Evolutionary conservation across 495 filamentous ascomycete species (phyloP).

Genomic region (Rusavskia elegans): DNA sequence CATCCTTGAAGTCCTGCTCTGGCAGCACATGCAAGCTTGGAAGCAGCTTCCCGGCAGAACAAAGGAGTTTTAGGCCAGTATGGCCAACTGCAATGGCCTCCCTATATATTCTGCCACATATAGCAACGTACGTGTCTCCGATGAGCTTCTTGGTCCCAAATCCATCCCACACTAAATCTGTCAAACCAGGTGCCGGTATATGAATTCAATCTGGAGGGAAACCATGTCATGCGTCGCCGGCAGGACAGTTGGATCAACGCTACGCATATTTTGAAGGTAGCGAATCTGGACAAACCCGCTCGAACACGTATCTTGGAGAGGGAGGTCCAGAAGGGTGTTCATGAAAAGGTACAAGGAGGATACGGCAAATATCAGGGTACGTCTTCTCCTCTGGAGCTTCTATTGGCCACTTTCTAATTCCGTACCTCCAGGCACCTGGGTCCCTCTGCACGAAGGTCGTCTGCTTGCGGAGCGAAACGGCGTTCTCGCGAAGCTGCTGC

Average conservation of each 20-base stretch:
- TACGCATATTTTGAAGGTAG: slow-evolving; percentile 86
- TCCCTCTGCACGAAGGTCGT: slow-evolving; percentile 69
- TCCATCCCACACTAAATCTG: background rate
- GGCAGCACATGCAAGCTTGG: background rate
- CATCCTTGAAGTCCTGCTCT: background rate
- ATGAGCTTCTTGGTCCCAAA: background rate
- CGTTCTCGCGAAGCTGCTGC: slow-evolving; percentile 60
- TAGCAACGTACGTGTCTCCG: slow-evolving; percentile 55
- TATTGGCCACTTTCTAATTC: background rate
- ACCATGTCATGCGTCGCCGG: slow-evolving; percentile 81
- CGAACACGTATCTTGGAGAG: slow-evolving; percentile 88
- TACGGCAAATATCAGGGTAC: slow-evolving; percentile 97
- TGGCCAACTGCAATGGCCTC: slow-evolving; percentile 13
- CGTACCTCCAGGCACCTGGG: slow-evolving; percentile 64
- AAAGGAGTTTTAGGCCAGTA: background rate
- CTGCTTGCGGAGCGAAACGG: slow-evolving; percentile 72
- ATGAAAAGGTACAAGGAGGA: slow-evolving; percentile 95
- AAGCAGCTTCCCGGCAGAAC: background rate
- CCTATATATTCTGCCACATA: slow-evolving; percentile 79
- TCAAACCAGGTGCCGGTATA: slow-evolving; percentile 67
- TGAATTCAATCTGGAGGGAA: slow-evolving; percentile 64
- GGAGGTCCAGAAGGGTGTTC: slow-evolving; percentile 87
- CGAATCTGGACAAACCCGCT: slow-evolving; percentile 74
- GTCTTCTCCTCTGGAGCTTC: background rate
- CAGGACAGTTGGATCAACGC: slow-evolving; percentile 87